phyloP scores from a whole-genome alignment of 2,329 filamentous ascomycete genomes.

The Juglanconis oblonga region DNA sequence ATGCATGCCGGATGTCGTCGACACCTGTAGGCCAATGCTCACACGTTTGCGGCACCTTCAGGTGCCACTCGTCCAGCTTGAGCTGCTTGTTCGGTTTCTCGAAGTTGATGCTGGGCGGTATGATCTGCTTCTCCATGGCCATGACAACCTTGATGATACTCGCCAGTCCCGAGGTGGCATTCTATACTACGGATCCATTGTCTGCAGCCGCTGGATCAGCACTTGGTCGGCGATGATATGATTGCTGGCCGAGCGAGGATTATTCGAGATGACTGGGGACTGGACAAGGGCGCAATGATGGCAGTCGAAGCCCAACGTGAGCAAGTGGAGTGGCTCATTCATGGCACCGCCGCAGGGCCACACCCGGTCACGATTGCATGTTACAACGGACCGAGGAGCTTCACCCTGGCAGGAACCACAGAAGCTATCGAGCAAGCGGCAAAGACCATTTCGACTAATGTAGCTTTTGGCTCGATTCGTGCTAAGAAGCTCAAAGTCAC shows the following conservation, averaged over 20 bases:
- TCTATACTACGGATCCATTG: no score
- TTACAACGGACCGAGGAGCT: constrained; percentile 40
- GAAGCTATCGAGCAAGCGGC: constrained; percentile 27
- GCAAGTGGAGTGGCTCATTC: not conserved
- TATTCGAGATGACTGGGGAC: constrained; percentile 31
- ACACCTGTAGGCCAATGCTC: constrained; percentile 7
- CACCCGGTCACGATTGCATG: constrained; percentile 38
- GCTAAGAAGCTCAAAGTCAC: constrained; percentile 40
- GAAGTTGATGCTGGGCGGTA: no score
- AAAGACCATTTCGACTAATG: not conserved
- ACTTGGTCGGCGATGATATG: constrained; percentile 4
- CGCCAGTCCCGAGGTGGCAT: no score
- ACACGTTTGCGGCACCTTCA: constrained; percentile 19
- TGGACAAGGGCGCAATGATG: constrained; percentile 38
- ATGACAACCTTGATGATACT: no score
- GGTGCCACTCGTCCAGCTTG: constrained; percentile 26
- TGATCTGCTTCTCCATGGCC: no score
- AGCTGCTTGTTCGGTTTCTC: constrained; percentile 26
- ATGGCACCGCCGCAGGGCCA: no score
- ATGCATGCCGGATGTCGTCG: constrained; percentile 20
- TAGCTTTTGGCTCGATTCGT: constrained; percentile 22
- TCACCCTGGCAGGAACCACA: constrained; percentile 38
- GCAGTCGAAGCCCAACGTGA: constrained; percentile 22
- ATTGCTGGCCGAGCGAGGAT: constrained; percentile 28
- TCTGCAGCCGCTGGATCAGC: no score